These are phyloP conservation scores for Vavraia culicis DNA, from an alignment of 371 early-diverging fungal species.

Conservation along the genomic window DNA sequence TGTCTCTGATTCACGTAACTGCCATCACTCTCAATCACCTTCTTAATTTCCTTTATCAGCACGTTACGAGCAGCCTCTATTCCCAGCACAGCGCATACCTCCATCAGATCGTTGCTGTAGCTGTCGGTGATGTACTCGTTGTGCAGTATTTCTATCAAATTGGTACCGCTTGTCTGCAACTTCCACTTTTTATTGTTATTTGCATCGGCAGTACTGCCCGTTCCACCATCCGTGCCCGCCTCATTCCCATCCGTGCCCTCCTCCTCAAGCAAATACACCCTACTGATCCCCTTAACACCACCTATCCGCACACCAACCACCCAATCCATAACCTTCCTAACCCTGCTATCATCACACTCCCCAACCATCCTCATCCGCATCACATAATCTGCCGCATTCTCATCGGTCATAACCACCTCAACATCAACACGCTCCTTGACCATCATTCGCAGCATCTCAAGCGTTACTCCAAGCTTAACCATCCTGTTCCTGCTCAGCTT, in stretches of 20 bases:
- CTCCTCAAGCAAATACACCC: slow-evolving; percentile 66
- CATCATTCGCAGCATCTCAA: slow-evolving; percentile 52
- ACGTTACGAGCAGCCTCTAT: slow-evolving; percentile 85
- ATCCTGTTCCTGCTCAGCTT: slow-evolving; percentile 58
- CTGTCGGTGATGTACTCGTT: slow-evolving; percentile 57
- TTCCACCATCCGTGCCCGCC: no score
- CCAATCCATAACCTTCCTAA: slow-evolving; percentile 53
- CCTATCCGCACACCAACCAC: slow-evolving; percentile 45
- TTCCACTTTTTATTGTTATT: slow-evolving; percentile 50
- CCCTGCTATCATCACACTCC: slow-evolving; percentile 21
- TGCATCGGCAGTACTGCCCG: not conserved
- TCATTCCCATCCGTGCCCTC: slow-evolving; percentile 44
- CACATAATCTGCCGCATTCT: slow-evolving; percentile 63
- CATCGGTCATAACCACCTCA: slow-evolving; percentile 65
- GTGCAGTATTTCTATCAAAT: slow-evolving; percentile 62
- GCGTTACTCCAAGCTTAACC: slow-evolving; percentile 65
- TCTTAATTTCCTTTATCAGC: slow-evolving; percentile 66
- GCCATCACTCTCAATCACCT: slow-evolving; percentile 85
- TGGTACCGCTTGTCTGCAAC: slow-evolving; percentile 86
- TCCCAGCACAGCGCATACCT: slow-evolving; percentile 75
- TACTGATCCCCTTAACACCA: slow-evolving; percentile 64
- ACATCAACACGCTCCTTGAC: slow-evolving; percentile 46
- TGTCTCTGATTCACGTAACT: slow-evolving; percentile 96
- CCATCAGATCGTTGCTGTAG: slow-evolving; percentile 68
- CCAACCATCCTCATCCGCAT: slow-evolving; percentile 60